Base-by-base conservation (phyloP, 257 asterid species). In the Apocynum venetum region DNA sequence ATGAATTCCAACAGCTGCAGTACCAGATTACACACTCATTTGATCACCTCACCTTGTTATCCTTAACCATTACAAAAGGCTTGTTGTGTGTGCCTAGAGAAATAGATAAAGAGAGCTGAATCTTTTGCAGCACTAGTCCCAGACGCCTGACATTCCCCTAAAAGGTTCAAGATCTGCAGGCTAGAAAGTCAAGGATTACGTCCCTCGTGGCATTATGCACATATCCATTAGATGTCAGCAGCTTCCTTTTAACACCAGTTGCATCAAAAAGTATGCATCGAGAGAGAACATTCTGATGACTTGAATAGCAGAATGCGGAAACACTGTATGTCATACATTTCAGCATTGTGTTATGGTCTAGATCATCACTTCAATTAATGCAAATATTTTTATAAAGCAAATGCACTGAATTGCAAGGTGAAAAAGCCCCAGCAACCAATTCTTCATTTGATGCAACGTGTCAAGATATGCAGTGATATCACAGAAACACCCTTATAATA, bases 201-300 rank as follows among this genome's bases (percentile, higher is more conserved):
- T 15, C 20, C 44, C 48, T 38, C 38, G 71, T 17, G 0, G 51
- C 51, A 43, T 5, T 66, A 43, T 52, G 35, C 52, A 67, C 6
- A 67, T 41, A 41, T 15, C 15, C 6, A 19, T 41, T 40, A 40
- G 72, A 14, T 40, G 72, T 3, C 0, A 36, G 73, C 40, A 43
- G 59, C 57, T 63, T 72, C 73, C 71, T 44, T 78, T 51, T 52
- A 67, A 68, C 25, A 63, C 7, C 64, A 63, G 40, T 55, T 31
- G 48, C 40, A 35, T 48, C 57, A 25, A 59, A 51, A 46, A 36
- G 9, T 6, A 6, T 52, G 43, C 41, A 6, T 49, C 40, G 35
- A 72, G 19, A 59, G 66, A 38, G 46, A 40, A 47, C 69, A 11
- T 11, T 31, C 31, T 17, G 13, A 44, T 15, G 13, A 72, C 35